Evolutionary conservation across 1,284 basidiomycete genomes (phyloP).

Genomic region (Trichosporon sp.): DNA sequence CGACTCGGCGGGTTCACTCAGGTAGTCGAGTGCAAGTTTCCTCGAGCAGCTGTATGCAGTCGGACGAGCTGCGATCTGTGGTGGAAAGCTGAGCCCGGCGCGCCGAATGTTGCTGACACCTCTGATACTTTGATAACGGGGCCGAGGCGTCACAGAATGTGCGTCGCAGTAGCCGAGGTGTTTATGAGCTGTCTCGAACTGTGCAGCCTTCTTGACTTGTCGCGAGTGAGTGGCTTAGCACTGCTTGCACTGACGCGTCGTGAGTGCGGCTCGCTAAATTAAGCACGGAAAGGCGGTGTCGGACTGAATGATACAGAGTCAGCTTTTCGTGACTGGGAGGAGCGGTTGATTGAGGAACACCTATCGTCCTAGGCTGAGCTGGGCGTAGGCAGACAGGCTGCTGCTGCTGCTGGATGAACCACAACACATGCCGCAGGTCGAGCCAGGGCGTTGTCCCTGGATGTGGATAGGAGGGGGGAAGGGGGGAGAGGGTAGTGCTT

Average conservation of each 20-base stretch:
- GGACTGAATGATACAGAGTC: background rate
- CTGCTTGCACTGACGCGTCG: conserved; percentile 1
- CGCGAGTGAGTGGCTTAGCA: no score
- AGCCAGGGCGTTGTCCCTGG: background rate
- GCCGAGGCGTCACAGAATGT: no score
- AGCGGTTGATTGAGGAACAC: no score
- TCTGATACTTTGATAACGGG: background rate
- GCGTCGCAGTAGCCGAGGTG: no score
- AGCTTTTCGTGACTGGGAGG: background rate
- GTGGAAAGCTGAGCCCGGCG: background rate
- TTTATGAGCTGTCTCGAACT: no score
- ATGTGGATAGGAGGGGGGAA: background rate
- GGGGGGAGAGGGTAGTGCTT: background rate
- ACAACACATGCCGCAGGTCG: background rate
- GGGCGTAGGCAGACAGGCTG: background rate
- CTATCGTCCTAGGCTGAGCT: no score
- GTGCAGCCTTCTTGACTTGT: no score
- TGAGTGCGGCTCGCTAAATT: background rate
- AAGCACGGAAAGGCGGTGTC: background rate
- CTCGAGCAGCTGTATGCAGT: background rate
- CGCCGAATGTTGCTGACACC: background rate
- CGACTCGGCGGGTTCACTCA: conserved; percentile 2
- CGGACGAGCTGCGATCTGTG: background rate
- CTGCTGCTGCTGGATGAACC: background rate
- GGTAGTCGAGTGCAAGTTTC: background rate